Evolutionary conservation across 2,329 filamentous ascomycete species (phyloP), one percentile per base, ranked within the genome.

Genomic region (Macroventuria anomochaeta): DNA sequence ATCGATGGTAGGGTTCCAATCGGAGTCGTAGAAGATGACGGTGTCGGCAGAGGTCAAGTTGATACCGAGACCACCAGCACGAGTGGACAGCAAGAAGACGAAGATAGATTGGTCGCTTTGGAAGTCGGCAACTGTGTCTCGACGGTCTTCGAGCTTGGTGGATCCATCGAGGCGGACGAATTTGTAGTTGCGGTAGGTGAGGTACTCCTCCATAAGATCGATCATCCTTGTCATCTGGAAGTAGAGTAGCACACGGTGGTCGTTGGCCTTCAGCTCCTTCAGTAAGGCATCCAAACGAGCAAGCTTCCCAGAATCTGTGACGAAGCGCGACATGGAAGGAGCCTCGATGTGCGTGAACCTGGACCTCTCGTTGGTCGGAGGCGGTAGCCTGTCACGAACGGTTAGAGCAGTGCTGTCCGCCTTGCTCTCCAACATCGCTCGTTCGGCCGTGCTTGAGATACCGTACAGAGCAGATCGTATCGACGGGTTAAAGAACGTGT

Each of bases 201-300:
- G 82, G 67, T 97, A 99, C 77, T 99, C 95, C 75, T 99, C 95
- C 90, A 97, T 97, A 56, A 99, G 81, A 74, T 99, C 93, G 71
- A 99, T 97, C 95, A 99, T 99, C 71, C 91, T 90, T 3, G 95
- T 99, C 95, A 99, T 99, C 81, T 99, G 95, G 90, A 99, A 99
- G 82, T 99, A 99, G 17, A 99, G 81, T 47, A 99, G 81, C 18
- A 99, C 95, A 69, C 95, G 92, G 67, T 99, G 95, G 29, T 90
- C 90, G 59, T 89, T 90, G 58, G 91, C 89, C 82, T 97, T 99
- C 68, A 99, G 87, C 74, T 92, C 85, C 72, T 90, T 90, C 12
- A 99, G 83, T 15, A 99, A 81, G 62, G 90, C 83, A 72, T 99
- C 95, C 43, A 99, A 81, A 71, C 92, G 91, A 39, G 92, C 93